These are phyloP conservation scores for Suillus decipiens DNA, from an alignment of 768 basidiomycete species.

Conservation along the genomic window DNA sequence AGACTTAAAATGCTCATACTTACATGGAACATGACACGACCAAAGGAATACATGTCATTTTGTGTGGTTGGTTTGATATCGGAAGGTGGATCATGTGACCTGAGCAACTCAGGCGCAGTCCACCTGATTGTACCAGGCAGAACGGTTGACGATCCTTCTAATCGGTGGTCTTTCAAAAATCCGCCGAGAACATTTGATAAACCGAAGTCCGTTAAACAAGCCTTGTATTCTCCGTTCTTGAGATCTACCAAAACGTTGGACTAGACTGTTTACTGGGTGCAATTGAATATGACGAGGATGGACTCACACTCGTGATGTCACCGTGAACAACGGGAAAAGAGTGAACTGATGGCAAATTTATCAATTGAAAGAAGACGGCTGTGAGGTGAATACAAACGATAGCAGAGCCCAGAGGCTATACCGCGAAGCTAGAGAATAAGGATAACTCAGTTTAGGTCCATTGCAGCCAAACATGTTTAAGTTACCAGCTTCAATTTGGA, in stretches of 20 bases:
- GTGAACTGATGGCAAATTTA: neutral
- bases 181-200: slow-evolving; percentile 39
- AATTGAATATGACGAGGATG: neutral
- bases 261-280: slow-evolving; percentile 18
- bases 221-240: slow-evolving; percentile 32
- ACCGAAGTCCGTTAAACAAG: slow-evolving; percentile 44
- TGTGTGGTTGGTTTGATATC: slow-evolving; percentile 24
- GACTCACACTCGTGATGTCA: slow-evolving; percentile 7
- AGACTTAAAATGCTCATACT: neutral
- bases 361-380: neutral
- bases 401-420: slow-evolving; percentile 1
- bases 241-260: slow-evolving; percentile 43
- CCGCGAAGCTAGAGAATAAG: neutral
- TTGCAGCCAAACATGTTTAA: neutral
- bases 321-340: slow-evolving; percentile 2
- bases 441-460: neutral
- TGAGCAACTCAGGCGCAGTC: slow-evolving; percentile 42
- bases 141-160: neutral
- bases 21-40: slow-evolving; percentile 21
- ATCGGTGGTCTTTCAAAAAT: neutral
- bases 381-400: neutral
- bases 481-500: slow-evolving; percentile 20
- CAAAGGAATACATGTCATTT: slow-evolving; percentile 43
- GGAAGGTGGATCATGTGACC: neutral
- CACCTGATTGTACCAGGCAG: slow-evolving; percentile 39